Conservation (phyloP, 768 basidiomycete genomes). For the Podaxis sp. region DNA sequence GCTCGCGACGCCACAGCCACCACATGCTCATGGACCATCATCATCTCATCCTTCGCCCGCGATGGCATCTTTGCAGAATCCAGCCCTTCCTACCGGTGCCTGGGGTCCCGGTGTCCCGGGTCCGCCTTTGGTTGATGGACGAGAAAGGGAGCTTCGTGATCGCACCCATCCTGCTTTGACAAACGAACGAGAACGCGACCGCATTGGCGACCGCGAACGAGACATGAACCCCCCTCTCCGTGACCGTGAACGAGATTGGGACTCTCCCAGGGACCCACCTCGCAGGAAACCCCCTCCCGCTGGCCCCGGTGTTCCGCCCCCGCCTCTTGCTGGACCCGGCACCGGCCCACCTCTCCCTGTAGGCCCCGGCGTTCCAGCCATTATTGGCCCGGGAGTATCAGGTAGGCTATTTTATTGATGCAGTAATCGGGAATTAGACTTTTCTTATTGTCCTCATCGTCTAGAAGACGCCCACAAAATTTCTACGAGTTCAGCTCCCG, state of each 20-base stretch:
- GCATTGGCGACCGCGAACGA: constrained; percentile 10
- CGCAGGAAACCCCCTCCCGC: constrained; percentile 7
- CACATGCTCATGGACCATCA: constrained; percentile 11
- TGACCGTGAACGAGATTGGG: constrained; percentile 14
- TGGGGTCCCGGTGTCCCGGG: constrained; percentile 15
- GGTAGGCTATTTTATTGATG: not conserved
- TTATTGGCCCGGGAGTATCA: constrained; percentile 10
- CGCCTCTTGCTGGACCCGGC: constrained; percentile 11
- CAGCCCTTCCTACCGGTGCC: constrained; percentile 5
- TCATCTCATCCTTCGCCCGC: constrained; percentile 19
- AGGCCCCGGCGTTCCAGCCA: constrained; percentile 12
- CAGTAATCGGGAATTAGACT: not conserved
- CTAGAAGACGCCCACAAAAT: constrained; percentile 14
- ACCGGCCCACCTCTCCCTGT: constrained; percentile 13
- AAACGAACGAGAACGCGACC: constrained; percentile 12
- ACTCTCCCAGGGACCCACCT: not conserved
- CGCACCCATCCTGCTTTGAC: constrained; percentile 14
- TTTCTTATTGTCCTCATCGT: constrained; percentile 2
- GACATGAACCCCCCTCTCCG: constrained; percentile 13
- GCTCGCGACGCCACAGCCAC: constrained; percentile 14
- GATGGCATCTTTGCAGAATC: constrained; percentile 18
- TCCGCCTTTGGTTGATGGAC: constrained; percentile 11
- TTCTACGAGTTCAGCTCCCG: constrained; percentile 11
- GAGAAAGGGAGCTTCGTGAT: constrained; percentile 16
- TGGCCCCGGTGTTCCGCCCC: constrained; percentile 11